phyloP scores from a whole-genome alignment of 2,329 filamentous ascomycete species.

The Purpureocillium takamizusanense region DNA sequence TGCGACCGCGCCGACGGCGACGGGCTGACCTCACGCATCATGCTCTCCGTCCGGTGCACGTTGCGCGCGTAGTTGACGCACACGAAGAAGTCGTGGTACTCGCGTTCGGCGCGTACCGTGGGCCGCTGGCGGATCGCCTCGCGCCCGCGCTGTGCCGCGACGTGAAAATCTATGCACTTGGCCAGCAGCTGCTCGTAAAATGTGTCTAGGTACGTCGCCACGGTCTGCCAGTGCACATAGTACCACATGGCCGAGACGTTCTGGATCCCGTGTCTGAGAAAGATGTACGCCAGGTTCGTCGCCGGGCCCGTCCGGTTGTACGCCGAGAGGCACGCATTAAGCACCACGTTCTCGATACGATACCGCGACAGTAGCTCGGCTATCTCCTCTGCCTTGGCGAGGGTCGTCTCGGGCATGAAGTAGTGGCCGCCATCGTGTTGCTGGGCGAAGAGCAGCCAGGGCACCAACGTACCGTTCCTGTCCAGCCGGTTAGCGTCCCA shows the following conservation, averaged over 20 bases:
- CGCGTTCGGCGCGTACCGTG: constrained; percentile 10
- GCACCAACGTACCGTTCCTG: constrained; percentile 11
- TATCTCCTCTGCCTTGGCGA: constrained; percentile 13
- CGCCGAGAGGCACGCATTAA: constrained; percentile 18
- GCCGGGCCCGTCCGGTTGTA: constrained; percentile 14
- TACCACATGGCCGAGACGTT: constrained; percentile 21
- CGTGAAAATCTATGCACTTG: constrained; percentile 15
- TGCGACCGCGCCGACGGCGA: constrained; percentile 12
- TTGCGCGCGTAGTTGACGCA: constrained; percentile 19
- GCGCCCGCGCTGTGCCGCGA: constrained; percentile 17
- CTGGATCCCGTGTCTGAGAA: constrained; percentile 15
- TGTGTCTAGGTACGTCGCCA: constrained; percentile 15
- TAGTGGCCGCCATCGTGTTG: constrained; percentile 8
- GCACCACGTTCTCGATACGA: constrained; percentile 17
- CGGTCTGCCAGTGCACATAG: constrained; percentile 19
- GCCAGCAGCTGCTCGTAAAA: constrained; percentile 17
- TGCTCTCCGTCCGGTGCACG: constrained; percentile 7
- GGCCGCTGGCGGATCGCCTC: constrained; percentile 15
- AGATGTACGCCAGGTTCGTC: constrained; percentile 17
- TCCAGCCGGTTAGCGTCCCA: background rate
- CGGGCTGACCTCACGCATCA: constrained; percentile 11
- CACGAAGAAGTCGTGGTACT: constrained; percentile 18
- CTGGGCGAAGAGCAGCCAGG: constrained; percentile 17
- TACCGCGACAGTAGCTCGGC: constrained; percentile 13
- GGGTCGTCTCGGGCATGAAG: constrained; percentile 13